Evolutionary conservation across 2,329 filamentous ascomycete species (phyloP).

Genomic region (Pestalotiopsis sp.): DNA sequence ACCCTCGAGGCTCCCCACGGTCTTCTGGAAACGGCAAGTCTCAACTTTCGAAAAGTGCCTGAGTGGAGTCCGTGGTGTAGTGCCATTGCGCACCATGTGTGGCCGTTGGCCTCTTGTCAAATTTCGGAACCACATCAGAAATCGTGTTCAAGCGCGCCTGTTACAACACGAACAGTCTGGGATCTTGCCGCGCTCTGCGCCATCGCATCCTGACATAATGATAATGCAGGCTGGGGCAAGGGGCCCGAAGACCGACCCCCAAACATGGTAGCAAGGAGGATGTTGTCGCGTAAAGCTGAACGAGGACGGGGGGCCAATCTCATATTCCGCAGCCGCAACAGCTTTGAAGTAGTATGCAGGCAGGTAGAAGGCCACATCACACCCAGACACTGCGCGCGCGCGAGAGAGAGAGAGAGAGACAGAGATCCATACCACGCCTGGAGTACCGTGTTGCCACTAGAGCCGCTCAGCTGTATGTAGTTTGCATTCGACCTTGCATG

Average conservation of each 20-base stretch:
- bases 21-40: conserved; percentile 8
- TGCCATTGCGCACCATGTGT: background rate
- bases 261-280: background rate
- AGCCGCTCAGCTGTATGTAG: background rate
- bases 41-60: background rate
- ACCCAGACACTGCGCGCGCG: background rate
- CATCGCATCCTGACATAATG: background rate
- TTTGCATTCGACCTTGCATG: background rate
- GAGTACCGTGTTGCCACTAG: background rate
- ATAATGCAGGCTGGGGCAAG: background rate
- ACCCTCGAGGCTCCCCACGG: background rate
- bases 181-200: conserved; percentile 11
- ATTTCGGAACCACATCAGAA: conserved; percentile 3
- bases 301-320: background rate
- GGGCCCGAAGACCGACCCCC: background rate
- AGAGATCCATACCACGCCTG: too few species aligned
- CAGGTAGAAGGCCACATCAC: background rate
- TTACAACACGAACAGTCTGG: background rate
- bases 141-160: conserved; percentile 7
- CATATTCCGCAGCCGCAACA: background rate
- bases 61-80: background rate
- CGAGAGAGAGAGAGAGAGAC: background rate
- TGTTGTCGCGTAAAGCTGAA: background rate
- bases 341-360: too few species aligned
- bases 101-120: background rate